Percentiles rank a stretch among this genome's conserved stretches.
Evolutionary conservation across 169 alveolate species (phyloP).

Genomic region (Plasmodium fragile): DNA sequence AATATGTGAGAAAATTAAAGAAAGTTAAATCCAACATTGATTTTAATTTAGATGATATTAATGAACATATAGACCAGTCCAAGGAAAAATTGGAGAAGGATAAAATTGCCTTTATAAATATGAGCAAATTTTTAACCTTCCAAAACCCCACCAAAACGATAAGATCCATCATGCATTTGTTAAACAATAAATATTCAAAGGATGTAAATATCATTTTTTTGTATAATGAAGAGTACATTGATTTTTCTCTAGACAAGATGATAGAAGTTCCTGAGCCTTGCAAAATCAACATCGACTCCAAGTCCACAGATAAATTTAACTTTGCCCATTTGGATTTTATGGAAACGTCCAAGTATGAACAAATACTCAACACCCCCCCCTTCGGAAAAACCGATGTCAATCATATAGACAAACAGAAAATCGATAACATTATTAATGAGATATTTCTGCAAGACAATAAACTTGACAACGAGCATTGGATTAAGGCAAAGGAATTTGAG

Average conservation of each 20-base stretch:
- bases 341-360: slow-evolving; percentile 52
- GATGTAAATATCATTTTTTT: slow-evolving; percentile 45
- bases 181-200: slow-evolving; percentile 35
- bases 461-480: slow-evolving; percentile 22
- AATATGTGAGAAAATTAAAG: slow-evolving; percentile 23
- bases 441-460: slow-evolving; percentile 11
- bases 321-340: slow-evolving; percentile 39
- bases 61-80: slow-evolving; percentile 43
- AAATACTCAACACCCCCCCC: background rate
- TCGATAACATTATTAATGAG: slow-evolving; percentile 21
- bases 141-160: slow-evolving; percentile 55
- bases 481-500: slow-evolving; percentile 32
- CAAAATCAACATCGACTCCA: background rate
- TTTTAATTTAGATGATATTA: slow-evolving; percentile 60
- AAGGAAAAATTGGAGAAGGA: slow-evolving; percentile 38
- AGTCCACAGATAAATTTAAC: background rate
- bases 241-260: background rate
- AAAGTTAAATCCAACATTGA: slow-evolving; percentile 35
- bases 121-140: slow-evolving; percentile 63
- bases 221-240: slow-evolving; percentile 64
- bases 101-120: slow-evolving; percentile 47
- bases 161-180: slow-evolving; percentile 42
- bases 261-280: background rate
- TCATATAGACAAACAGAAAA: slow-evolving; percentile 35
- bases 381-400: background rate